phyloP scores from a whole-genome alignment of 2,329 filamentous ascomycete species.

The Podosphaera fusca region DNA sequence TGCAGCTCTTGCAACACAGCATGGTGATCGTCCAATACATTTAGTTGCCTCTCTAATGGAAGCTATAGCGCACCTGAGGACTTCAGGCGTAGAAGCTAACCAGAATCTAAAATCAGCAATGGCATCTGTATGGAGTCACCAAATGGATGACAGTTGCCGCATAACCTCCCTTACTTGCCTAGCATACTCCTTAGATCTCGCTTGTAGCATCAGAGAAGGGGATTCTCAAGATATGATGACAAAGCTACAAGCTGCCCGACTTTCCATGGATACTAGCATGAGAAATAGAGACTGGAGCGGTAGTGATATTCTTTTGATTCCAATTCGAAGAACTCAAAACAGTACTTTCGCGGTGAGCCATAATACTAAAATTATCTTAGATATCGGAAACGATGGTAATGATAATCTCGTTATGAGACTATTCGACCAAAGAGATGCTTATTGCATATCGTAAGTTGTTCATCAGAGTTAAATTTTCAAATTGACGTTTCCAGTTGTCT shows the following conservation, averaged over 20 bases:
- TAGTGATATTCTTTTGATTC: slow-evolving; percentile 27
- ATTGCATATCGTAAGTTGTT: slow-evolving; percentile 12
- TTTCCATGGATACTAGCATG: slow-evolving; percentile 33
- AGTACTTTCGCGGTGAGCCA: slow-evolving; percentile 28
- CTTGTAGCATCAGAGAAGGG: slow-evolving; percentile 43
- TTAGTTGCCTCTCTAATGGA: slow-evolving; percentile 45
- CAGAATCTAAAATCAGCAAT: slow-evolving; percentile 50
- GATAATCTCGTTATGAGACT: slow-evolving; percentile 38
- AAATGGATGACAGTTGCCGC: slow-evolving; percentile 37
- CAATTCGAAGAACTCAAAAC: slow-evolving; percentile 27
- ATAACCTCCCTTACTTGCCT: slow-evolving; percentile 45
- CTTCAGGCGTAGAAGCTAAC: slow-evolving; percentile 38
- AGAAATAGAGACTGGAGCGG: slow-evolving; percentile 15
- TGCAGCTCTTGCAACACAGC: slow-evolving; percentile 30
- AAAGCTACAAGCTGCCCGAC: slow-evolving; percentile 40
- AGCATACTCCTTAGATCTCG: slow-evolving; percentile 43
- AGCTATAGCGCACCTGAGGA: slow-evolving; percentile 43
- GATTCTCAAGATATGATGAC: slow-evolving; percentile 29
- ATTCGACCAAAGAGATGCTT: slow-evolving; percentile 35
- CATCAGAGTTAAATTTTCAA: neutral
- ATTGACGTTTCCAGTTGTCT: slow-evolving; percentile 9
- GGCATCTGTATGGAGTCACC: slow-evolving; percentile 48
- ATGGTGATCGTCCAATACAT: slow-evolving; percentile 39
- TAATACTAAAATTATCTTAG: slow-evolving; percentile 33
- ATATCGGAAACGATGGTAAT: slow-evolving; percentile 20